Conservation (phyloP, 2,329 filamentous ascomycete species). For the Ophiostoma tasmaniense region DNA sequence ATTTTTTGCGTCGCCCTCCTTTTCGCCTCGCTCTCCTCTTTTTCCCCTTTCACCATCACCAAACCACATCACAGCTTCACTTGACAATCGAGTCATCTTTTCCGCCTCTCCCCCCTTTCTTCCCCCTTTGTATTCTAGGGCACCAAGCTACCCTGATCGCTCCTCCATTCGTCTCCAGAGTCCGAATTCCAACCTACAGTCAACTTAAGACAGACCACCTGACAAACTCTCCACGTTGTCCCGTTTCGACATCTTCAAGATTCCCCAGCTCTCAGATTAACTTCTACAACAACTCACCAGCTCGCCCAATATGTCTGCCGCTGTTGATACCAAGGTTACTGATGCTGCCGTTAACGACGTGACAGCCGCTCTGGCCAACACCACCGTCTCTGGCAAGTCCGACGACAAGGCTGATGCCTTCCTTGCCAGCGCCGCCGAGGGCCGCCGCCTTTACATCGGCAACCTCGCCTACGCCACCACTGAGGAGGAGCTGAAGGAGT, state of each 20-base stretch:
- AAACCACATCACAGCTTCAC: slow-evolving; percentile 31
- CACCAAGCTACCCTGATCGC: slow-evolving; percentile 77
- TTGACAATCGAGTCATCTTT: slow-evolving; percentile 14
- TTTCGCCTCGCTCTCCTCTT: slow-evolving; percentile 25
- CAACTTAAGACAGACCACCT: slow-evolving; percentile 22
- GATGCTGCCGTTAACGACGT: slow-evolving; percentile 63
- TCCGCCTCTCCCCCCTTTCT: slow-evolving; percentile 21
- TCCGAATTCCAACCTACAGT: slow-evolving; percentile 38
- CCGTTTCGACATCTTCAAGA: slow-evolving; percentile 6
- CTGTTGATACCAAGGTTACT: slow-evolving; percentile 55
- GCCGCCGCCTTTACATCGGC: slow-evolving; percentile 98
- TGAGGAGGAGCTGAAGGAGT: slow-evolving; percentile 99
- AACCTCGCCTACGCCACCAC: slow-evolving; percentile 99
- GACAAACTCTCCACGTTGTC: slow-evolving; percentile 36
- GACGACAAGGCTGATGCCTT: slow-evolving; percentile 70
- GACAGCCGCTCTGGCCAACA: slow-evolving; percentile 65
- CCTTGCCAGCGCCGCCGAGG: slow-evolving; percentile 94
- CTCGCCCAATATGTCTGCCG: slow-evolving; percentile 69
- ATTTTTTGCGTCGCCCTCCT: slow-evolving; percentile 28
- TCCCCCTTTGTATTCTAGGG: slow-evolving; percentile 55
- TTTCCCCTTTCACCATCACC: slow-evolving; percentile 29
- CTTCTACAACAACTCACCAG: slow-evolving; percentile 10
- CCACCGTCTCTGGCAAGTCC: slow-evolving; percentile 53
- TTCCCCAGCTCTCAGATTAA: slow-evolving; percentile 14
- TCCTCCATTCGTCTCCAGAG: slow-evolving; percentile 64